Base-by-base conservation (phyloP, 768 basidiomycete species). In the Psilocybe cubensis region DNA sequence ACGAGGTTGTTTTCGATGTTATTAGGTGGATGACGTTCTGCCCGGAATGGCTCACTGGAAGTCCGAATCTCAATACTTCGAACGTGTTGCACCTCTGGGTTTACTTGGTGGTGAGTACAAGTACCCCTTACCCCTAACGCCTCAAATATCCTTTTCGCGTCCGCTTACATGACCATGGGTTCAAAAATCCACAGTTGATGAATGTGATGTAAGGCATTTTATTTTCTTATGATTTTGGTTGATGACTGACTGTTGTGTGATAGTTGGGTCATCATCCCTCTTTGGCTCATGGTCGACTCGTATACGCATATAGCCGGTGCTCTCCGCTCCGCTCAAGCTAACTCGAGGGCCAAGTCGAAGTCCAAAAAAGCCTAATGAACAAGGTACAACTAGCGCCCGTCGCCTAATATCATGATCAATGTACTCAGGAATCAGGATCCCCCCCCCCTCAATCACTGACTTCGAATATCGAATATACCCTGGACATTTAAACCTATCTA, bases 1-100 rank as follows among this genome's bases (percentile, higher is more conserved):
- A 25, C 14, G n/a, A 31, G 18, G 43, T 21, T 41, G 24, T 33
- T 27, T 7, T 44, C 4, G 5, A 28, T 4, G 14, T 31, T 14
- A 27, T 18, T 58, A 87, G 86, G 27, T 92, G 86, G 86, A 92
- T 94, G 92, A 94, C 91, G 2, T 94, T 94, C 73, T 87, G 86
- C 66, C 92, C 92, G 0, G 92, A 93, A 72, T 93, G 91, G 91
- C 74, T 94, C 46, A 86, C 82, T 1, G 90, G 89, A 18, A 89
- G 83, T 65, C 84, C 86, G 0, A 89, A 80, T 68, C 72, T 94
- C 52, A 79, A 89, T 64, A 90, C 83, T 0, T 88, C 87, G 7
- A 90, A 91, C 63, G 73, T 77, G 24, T 72, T 92, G 33, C 82
- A 86, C 66, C 78, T 92, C 51, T 94, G 90, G 90, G 85, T 92